These are phyloP conservation scores for Trichomonascaceae sp. DNA, from an alignment of 1,139 yeast species.

Conservation along the genomic window DNA sequence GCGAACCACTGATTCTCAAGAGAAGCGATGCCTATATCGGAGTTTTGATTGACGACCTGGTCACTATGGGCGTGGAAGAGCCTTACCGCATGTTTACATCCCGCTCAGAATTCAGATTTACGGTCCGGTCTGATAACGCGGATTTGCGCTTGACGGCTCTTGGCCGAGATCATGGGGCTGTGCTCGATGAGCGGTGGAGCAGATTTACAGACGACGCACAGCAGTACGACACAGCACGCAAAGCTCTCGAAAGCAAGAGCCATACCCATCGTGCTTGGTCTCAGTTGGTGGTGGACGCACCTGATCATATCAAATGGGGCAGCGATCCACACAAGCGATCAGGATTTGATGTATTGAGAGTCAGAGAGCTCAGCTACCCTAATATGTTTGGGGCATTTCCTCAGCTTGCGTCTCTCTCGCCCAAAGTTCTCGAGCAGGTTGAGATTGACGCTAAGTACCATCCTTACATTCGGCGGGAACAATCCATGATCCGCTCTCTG, in stretches of 20 bases:
- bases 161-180: constrained; percentile 59
- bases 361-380: constrained; percentile 27
- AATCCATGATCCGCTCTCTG: constrained; percentile 58
- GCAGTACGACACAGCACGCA: constrained; percentile 34
- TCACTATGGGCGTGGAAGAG: constrained; percentile 92
- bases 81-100: constrained; percentile 98
- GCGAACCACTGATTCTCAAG: constrained; percentile 39
- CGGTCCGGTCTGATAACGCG: constrained; percentile 89
- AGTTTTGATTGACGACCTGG: constrained; percentile 82
- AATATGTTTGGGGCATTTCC: constrained; percentile 25
- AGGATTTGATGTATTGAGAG: constrained; percentile 43
- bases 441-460: constrained; percentile 74
- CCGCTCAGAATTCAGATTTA: constrained; percentile 81
- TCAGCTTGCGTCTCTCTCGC: constrained; percentile 30
- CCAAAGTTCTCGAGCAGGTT: constrained; percentile 45
- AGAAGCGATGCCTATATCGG: constrained; percentile 87
- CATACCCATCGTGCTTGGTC: constrained; percentile 55
- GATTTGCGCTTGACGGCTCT: constrained; percentile 64
- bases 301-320: constrained; percentile 20
- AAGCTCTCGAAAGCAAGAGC: constrained; percentile 33
- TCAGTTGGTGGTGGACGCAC: constrained; percentile 22
- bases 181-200: constrained; percentile 45
- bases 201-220: constrained; percentile 34
- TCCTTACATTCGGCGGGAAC: constrained; percentile 67
- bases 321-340: constrained; percentile 36